These are phyloP conservation scores for Neurospora sp. DNA, from an alignment of 495 filamentous ascomycete genomes.

Conservation along the genomic window DNA sequence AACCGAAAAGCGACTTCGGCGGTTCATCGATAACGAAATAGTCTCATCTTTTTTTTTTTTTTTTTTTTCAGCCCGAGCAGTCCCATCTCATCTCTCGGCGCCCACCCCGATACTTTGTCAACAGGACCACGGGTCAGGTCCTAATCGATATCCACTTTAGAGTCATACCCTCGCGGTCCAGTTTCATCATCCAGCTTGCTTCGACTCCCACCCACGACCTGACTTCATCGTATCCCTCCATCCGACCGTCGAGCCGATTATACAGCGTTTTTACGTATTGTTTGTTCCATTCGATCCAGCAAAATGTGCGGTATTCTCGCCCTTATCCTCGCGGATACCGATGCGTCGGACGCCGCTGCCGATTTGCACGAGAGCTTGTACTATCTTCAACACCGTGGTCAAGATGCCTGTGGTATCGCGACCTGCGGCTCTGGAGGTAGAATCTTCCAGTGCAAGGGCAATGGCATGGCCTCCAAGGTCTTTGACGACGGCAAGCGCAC, in stretches of 20 bases:
- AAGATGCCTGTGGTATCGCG: constrained; percentile 86
- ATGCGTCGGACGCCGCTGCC: constrained; percentile 30
- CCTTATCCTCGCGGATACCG: constrained; percentile 61
- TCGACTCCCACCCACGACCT: background rate
- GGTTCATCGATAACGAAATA: background rate
- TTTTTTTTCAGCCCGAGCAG: background rate
- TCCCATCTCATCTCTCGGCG: background rate
- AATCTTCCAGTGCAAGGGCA: constrained; percentile 85
- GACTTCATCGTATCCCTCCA: background rate
- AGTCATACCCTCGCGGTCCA: background rate
- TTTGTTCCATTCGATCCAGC: background rate
- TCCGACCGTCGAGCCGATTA: background rate
- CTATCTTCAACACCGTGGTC: constrained; percentile 71
- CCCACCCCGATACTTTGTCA: background rate
- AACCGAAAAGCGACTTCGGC: background rate
- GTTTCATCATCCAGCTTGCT: background rate
- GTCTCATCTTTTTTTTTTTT: background rate
- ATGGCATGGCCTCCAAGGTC: constrained; percentile 80
- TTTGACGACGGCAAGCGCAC: constrained; percentile 71
- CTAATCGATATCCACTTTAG: background rate
- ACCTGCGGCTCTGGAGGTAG: constrained; percentile 70
- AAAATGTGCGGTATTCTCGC: constrained; percentile 84
- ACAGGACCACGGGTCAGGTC: background rate
- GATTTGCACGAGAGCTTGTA: constrained; percentile 87
- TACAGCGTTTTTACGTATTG: background rate